Base-by-base conservation (phyloP, 2,329 filamentous ascomycete species). In the Aspergillus cejpii region DNA sequence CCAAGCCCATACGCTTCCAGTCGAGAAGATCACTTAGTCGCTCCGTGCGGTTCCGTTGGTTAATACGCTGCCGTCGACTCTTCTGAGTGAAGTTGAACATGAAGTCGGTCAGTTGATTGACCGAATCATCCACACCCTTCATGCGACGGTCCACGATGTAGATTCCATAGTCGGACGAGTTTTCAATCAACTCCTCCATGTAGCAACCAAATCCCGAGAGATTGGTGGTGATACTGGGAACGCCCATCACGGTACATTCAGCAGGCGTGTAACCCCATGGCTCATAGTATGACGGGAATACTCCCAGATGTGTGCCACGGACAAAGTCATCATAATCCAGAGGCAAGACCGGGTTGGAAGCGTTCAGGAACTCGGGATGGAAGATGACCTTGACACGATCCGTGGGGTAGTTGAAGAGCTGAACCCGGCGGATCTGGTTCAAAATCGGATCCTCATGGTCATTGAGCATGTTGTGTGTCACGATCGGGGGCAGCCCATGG, bases 1-100 rank as follows among this genome's bases (percentile, higher is more conserved):
- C 92, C 83, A 97, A 84, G 17, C 92, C 92, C 92, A 98, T 98
- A 39, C 92, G 80, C 78, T 97, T 97, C 92, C 92, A 98, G 71
- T 98, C 92, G 31, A 98, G 77, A 48, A 98, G 75, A 65, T 98
- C 92, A 61, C 89, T 94, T 43, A 98, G 74, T 38, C 92, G 82
- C 74, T 98, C 92, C 0, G 92, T 98, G 43, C 92, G 82, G 71
- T 98, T 98, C 39, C 92, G 82, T 74, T 97, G 92, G 76, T 98
- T 98, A 77, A 98, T 98, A 40, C 92, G 87, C 70, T 98, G 92
- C 49, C 92, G 83, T 46, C 89, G 85, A 68, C 87, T 94, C 81
- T 98, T 98, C 63, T 78, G 79, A 50, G 85, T 85, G 64, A 96
- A 98, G 37, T 97, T 88, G 63, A 83, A 92, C 91, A 98, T 97